Base-by-base conservation (phyloP, 2,329 filamentous ascomycete genomes). In the Rhynchosporium graminicola region DNA sequence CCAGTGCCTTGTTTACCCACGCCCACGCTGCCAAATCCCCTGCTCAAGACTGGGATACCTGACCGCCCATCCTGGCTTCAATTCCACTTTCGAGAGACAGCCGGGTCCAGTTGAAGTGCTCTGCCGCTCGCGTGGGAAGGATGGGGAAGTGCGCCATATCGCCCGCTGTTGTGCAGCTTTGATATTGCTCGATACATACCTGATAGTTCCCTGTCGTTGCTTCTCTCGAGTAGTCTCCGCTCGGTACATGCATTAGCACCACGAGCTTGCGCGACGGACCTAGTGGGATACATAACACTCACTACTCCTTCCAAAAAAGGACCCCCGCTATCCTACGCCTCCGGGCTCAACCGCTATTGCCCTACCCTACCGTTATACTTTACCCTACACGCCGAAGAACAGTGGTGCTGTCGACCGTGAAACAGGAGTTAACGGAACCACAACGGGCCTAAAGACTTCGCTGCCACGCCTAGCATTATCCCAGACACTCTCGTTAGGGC, bases 351-450 rank as follows among this genome's bases (percentile, higher is more conserved):
- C 51, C 51, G 51, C 51, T 40, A 40, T 20, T 54, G 50, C 50
- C 50, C 50, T 56, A 29, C 3, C 38, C 52, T 56, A 20, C 20
- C 20, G 20, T 20, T 20, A 20, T 10, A 10, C 33, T 10, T 36
- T 36, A 36, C 33, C 33, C 33, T 36, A 36, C 20, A 20, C 20
- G 20, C 20, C 20, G 20, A 20, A 20, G 20, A 20, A 31, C 51
- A 54, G 36, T 54, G 51, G 51, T 58, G 43, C 42, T 58, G 12
- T 59, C 50, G 33, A n/a, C 33, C 56, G 60, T 59, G 58, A 61
- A 58, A 64, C 59, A 61, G 58, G 58, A 60, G 62, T 51, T 20
- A 4, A 46, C 28, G 33, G 45, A 33, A 48, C 55, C 46, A 38
- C 31, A 43, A 52, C 31, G 20, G 51, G 50, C 50, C 46, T 51